phyloP scores from a whole-genome alignment of 2,329 filamentous ascomycete species.

The Sordariomycetes sp. region DNA sequence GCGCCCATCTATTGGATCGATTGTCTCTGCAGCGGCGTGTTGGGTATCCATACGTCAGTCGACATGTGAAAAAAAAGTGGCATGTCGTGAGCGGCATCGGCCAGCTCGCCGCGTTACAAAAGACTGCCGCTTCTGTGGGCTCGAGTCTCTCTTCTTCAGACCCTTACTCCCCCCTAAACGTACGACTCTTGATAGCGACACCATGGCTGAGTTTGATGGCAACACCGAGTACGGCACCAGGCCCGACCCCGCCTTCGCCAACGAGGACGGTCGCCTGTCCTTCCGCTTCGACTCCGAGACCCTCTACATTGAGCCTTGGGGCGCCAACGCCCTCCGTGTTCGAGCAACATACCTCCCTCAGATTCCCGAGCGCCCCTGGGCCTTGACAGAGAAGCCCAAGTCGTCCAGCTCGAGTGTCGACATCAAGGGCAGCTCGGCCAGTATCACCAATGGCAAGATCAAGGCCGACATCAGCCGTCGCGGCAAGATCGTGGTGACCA shows the following conservation, averaged over 20 bases:
- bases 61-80: no score
- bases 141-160: no score
- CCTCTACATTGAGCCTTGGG: constrained; percentile 40
- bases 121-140: no score
- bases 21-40: no score
- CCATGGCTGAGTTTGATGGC: constrained; percentile 1
- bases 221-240: constrained; percentile 3
- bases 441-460: constrained; percentile 17
- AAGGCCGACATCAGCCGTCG: constrained; percentile 15
- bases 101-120: no score
- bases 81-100: no score
- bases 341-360: constrained; percentile 29
- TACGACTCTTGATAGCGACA: no score
- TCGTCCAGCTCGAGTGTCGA: background rate
- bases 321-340: constrained; percentile 33
- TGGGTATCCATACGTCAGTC: no score
- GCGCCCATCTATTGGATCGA: no score
- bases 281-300: constrained; percentile 31
- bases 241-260: constrained; percentile 4
- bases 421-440: background rate
- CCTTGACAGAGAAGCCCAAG: constrained; percentile 15
- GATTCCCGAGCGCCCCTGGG: constrained; percentile 28
- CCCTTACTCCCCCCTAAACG: no score
- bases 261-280: constrained; percentile 13
- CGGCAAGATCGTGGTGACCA: constrained; percentile 19